Percentiles rank a stretch among this genome's conserved stretches.
Evolutionary conservation across 345 rosid genomes (phyloP).

Genomic region (Microthlaspi erraticum): DNA sequence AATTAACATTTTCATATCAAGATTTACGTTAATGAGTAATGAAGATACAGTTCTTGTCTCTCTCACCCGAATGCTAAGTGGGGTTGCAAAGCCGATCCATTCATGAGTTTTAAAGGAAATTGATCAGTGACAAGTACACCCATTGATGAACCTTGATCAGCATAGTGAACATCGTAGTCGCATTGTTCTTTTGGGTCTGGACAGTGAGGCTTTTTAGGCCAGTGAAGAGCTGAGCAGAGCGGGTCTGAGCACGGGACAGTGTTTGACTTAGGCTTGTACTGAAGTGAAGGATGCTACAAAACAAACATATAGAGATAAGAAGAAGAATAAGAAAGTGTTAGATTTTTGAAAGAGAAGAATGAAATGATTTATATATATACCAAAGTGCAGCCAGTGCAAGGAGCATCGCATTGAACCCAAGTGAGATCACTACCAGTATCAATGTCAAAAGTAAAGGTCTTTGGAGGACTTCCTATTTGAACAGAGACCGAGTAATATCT

Average conservation of each 20-base stretch:
- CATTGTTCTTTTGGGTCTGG: constrained; percentile 63
- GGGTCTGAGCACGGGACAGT: constrained; percentile 52
- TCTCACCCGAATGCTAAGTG: constrained; percentile 69
- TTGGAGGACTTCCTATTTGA: constrained; percentile 70
- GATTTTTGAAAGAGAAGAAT: not conserved
- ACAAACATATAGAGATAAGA: constrained; percentile 15
- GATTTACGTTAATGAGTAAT: not conserved
- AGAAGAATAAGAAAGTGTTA: not conserved
- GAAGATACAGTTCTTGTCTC: not conserved
- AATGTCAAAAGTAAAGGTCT: constrained; percentile 64
- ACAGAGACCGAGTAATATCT: constrained; percentile 75
- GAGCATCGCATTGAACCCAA: constrained; percentile 96
- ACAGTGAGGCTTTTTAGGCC: constrained; percentile 49
- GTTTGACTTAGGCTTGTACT: constrained; percentile 67
- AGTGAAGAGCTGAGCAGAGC: constrained; percentile 52
- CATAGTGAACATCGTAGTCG: constrained; percentile 70
- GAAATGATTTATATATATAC: constrained; percentile 45
- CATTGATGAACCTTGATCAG: constrained; percentile 68
- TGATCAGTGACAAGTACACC: constrained; percentile 70
- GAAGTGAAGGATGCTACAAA: constrained; percentile 54
- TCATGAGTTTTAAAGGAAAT: constrained; percentile 50
- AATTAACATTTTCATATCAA: constrained; percentile 2
- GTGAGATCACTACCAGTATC: constrained; percentile 96
- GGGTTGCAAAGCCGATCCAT: constrained; percentile 52
- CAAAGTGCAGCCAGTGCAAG: constrained; percentile 81